phyloP scores from a whole-genome alignment of 192 early-diverging fungal species.

The Allomyces macrogynus region DNA sequence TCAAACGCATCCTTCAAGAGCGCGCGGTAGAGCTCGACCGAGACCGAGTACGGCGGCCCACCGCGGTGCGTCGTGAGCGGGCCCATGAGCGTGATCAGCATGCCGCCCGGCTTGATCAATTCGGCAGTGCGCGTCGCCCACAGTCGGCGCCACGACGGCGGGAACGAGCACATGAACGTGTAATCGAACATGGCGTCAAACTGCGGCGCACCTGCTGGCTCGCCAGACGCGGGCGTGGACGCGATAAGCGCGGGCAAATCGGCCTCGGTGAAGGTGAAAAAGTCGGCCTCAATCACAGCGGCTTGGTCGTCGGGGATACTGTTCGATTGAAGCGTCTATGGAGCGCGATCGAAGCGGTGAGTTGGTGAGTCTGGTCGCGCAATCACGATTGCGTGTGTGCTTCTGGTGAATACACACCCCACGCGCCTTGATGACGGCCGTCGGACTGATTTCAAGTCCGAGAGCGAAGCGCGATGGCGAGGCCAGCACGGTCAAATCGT shows the following conservation, averaged over 20 bases:
- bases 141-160: constrained; percentile 28
- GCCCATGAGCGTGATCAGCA: constrained; percentile 56
- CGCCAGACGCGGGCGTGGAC: too few relatives aligned
- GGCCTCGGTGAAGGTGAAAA: constrained; percentile 33
- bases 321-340: constrained; percentile 6
- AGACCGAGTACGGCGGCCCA: constrained; percentile 58
- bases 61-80: constrained; percentile 38
- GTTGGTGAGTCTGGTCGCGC: not conserved
- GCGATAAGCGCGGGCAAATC: too few relatives aligned
- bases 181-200: not conserved
- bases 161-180: constrained; percentile 61
- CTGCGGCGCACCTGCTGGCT: too few relatives aligned
- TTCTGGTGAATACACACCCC: too few relatives aligned
- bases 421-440: constrained; percentile 33
- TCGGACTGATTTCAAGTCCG: constrained; percentile 47
- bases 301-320: constrained; percentile 17
- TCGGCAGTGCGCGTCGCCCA: constrained; percentile 48
- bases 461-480: constrained; percentile 26
- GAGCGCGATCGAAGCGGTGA: not conserved
- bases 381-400: not conserved
- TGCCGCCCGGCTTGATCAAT: constrained; percentile 39
- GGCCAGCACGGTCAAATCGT: constrained; percentile 56
- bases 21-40: constrained; percentile 36
- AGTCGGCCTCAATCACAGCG: constrained; percentile 38
- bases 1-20: too few relatives aligned